Conservation (phyloP, 768 basidiomycete species). For the Panus rudis region DNA sequence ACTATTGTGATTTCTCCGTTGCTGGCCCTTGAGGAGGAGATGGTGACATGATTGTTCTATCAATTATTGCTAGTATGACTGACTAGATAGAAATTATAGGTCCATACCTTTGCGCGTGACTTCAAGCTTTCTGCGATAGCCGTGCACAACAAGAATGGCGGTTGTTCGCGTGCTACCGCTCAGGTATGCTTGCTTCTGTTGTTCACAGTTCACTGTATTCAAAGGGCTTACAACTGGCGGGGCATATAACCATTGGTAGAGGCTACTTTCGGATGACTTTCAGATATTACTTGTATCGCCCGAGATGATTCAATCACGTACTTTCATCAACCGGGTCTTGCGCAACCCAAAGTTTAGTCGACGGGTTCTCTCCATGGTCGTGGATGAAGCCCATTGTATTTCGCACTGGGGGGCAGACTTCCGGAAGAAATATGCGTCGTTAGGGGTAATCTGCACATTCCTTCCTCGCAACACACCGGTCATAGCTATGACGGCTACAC, state of each 20-base stretch:
- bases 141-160: neutral
- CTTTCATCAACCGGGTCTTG: conserved; percentile 22
- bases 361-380: conserved; percentile 20
- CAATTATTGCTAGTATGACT: neutral
- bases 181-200: neutral
- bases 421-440: conserved; percentile 24
- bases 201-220: neutral
- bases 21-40: conserved; percentile 32
- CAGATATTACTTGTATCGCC: conserved; percentile 30
- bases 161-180: neutral
- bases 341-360: conserved; percentile 15
- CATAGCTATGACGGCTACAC: conserved; percentile 29
- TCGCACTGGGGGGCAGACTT: conserved; percentile 32
- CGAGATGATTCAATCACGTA: conserved; percentile 24
- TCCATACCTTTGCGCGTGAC: neutral
- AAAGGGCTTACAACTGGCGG: no score
- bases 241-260: conserved; percentile 5
- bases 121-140: neutral
- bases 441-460: conserved; percentile 25
- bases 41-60: conserved; percentile 17
- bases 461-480: conserved; percentile 24
- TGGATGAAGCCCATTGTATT: conserved; percentile 31
- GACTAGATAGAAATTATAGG: neutral
- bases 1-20: conserved; percentile 33
- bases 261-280: conserved; percentile 17